Conservation (phyloP, 2,329 filamentous ascomycete genomes). For the Lecanoromycetidae sp. region DNA sequence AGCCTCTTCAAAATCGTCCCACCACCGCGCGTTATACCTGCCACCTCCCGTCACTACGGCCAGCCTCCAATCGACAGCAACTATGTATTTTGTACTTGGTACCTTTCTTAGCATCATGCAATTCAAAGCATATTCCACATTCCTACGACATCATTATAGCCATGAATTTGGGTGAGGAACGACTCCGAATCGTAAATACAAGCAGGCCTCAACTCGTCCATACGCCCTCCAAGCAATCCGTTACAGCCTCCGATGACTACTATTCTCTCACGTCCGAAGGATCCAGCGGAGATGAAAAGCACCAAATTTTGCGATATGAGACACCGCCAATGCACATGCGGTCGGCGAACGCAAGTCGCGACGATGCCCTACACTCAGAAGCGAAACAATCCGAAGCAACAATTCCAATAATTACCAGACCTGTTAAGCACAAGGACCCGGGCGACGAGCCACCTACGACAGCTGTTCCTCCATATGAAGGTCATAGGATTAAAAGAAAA, state of each 20-base stretch:
- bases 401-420: slow-evolving; percentile 9
- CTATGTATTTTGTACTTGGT: slow-evolving; percentile 6
- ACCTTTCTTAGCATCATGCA: slow-evolving; percentile 11
- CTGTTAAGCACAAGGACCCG: slow-evolving; percentile 9
- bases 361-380: slow-evolving; percentile 21
- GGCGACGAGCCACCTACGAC: not conserved
- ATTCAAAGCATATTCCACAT: slow-evolving; percentile 1
- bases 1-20: not conserved
- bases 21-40: not conserved
- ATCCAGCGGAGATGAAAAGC: slow-evolving; percentile 26
- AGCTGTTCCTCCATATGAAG: not conserved
- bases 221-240: slow-evolving; percentile 34
- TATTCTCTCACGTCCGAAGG: slow-evolving; percentile 35
- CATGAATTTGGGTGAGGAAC: slow-evolving; percentile 25
- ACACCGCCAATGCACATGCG: slow-evolving; percentile 28
- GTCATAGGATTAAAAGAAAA: slow-evolving; percentile 14
- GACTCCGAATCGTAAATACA: slow-evolving; percentile 29
- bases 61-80: slow-evolving; percentile 5
- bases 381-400: slow-evolving; percentile 16
- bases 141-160: slow-evolving; percentile 17
- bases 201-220: slow-evolving; percentile 34
- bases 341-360: slow-evolving; percentile 23
- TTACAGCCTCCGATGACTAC: slow-evolving; percentile 38
- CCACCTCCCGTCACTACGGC: slow-evolving; percentile 7
- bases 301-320: slow-evolving; percentile 31